Percentiles rank a stretch among this genome's conserved stretches.
These are phyloP conservation scores for Solanum chiquidenum DNA, from an alignment of 257 asterid species.

Conservation along the genomic window DNA sequence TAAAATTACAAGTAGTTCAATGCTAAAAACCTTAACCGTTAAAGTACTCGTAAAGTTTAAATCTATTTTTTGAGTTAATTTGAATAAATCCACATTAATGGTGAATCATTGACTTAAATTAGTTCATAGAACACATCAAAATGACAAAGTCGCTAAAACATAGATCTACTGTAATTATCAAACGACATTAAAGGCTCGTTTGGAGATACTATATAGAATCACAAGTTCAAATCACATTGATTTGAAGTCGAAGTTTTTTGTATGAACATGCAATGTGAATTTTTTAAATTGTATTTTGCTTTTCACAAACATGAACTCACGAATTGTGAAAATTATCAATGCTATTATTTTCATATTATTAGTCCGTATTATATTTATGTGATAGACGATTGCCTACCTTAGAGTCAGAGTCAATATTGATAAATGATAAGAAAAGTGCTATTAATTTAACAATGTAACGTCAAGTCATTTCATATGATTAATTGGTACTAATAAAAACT, in stretches of 20 bases:
- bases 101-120: neutral
- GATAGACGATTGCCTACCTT: neutral
- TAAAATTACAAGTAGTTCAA: neutral
- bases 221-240: too few species aligned
- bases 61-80: neutral
- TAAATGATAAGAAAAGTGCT: too few species aligned
- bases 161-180: neutral
- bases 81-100: neutral
- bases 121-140: neutral
- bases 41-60: neutral
- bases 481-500: too few species aligned
- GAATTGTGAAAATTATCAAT: neutral
- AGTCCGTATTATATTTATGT: neutral
- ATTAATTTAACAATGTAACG: neutral
- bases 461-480: too few species aligned
- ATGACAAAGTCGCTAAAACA: neutral
- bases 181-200: neutral
- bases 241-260: too few species aligned
- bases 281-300: too few species aligned
- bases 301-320: too few species aligned
- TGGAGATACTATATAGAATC: neutral
- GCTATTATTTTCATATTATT: neutral
- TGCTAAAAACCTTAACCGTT: neutral
- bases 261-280: neutral
- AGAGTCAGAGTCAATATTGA: neutral